Base-by-base conservation (phyloP, 345 rosid species). In the Isatis tinctoria region DNA sequence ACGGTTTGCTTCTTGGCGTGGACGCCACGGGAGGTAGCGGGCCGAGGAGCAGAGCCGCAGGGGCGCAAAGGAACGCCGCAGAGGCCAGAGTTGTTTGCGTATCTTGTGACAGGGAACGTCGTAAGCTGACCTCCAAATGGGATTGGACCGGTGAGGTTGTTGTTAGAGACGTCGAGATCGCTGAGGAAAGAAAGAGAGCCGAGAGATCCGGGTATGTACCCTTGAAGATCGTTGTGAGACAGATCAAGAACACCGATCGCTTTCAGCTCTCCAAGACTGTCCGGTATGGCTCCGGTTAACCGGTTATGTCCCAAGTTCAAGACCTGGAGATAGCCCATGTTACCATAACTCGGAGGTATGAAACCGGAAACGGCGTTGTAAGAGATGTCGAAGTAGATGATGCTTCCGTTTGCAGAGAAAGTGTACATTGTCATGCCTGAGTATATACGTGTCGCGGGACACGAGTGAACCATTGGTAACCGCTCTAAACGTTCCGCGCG, bases 101-200 rank as follows among this genome's bases (percentile, higher is more conserved):
- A 94, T 78, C 93, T 88, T 27, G 97, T 56, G 32, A 87, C 62
- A 1, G 89, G 98, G 81, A 94, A 94, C 16, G 98, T 94, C 37
- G 91, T 94, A 13, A 94, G 93, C 83, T 94, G 98, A 73, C 92
- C 97, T 45, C 98, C 98, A 10, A 87, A 84, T 69, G 98, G 98
- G 76, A 94, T 89, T 39, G 76, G 79, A 60, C 98, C 98, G 0
- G 87, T 86, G 52, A 94, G 87, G 74, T 91, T 84, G 78, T 94
- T 94, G 83, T 94, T 91, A 22, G 98, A 94, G 37, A 94, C 95
- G 76, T 94, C 98, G 8, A 94, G 90, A 76, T 94, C 98, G 51
- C 92, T 91, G 35, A 94, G 94, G 80, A 94, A 94, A 49, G 93
- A 81, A 20, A 94, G 93, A 39, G 81, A 53, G 20, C 96, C 96